These are phyloP conservation scores for Moesziomyces aphidis DNA, from an alignment of 1,284 basidiomycete species.

Conservation along the genomic window DNA sequence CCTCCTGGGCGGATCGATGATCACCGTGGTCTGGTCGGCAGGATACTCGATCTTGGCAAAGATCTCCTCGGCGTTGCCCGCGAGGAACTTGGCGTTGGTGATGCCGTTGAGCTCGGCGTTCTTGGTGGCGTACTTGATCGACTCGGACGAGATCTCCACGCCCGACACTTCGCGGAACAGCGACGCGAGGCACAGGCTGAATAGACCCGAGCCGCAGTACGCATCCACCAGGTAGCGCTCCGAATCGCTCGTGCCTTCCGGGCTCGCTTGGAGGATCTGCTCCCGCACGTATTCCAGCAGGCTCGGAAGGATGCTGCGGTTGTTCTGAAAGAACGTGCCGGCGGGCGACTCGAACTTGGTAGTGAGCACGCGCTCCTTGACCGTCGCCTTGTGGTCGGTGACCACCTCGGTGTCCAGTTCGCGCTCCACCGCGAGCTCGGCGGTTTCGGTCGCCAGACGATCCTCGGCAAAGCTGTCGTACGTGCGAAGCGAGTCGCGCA, in stretches of 20 bases:
- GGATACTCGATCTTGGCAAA: conserved; percentile 75
- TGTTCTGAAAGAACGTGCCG: conserved; percentile 93
- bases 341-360: conserved; percentile 88
- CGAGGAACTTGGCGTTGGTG: conserved; percentile 71
- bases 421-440: conserved; percentile 20
- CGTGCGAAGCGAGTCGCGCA: conserved; percentile 82
- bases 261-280: conserved; percentile 27
- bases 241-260: neutral
- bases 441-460: conserved; percentile 9
- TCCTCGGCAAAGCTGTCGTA: conserved; percentile 48
- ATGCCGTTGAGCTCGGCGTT: conserved; percentile 82
- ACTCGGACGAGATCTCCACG: conserved; percentile 81
- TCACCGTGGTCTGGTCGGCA: conserved; percentile 74
- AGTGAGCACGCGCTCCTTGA: conserved; percentile 85
- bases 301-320: conserved; percentile 88
- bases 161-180: conserved; percentile 85
- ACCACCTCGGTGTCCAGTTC: conserved; percentile 69
- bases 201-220: conserved; percentile 79
- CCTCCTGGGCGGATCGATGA: conserved; percentile 62
- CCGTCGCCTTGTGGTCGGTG: conserved; percentile 82
- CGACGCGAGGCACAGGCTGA: conserved; percentile 86
- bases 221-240: conserved; percentile 63
- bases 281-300: conserved; percentile 82
- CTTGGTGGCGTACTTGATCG: conserved; percentile 81
- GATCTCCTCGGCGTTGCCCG: conserved; percentile 73